These are phyloP conservation scores for Claviceps paspali DNA, from an alignment of 2,329 filamentous ascomycete species.

Conservation along the genomic window DNA sequence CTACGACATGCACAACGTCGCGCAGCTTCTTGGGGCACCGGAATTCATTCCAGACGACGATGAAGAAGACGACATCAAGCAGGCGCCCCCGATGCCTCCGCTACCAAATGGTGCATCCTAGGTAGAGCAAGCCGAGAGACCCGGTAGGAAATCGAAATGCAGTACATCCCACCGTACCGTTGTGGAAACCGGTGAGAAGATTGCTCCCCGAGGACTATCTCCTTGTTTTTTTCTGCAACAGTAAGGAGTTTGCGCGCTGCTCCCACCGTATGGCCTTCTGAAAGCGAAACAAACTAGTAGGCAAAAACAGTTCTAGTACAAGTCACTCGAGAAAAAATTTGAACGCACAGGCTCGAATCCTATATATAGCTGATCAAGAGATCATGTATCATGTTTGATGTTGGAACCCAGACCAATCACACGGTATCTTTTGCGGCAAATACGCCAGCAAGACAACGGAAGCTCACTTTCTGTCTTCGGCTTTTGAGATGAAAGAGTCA, in stretches of 20 bases:
- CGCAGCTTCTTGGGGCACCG: constrained; percentile 66
- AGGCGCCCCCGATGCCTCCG: constrained; percentile 26
- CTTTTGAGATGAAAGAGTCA: neutral
- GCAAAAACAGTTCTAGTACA: no score
- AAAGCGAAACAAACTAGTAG: no score
- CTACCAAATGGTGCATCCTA: constrained; percentile 26
- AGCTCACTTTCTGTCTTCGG: neutral
- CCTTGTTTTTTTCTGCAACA: neutral
- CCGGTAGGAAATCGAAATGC: neutral
- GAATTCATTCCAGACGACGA: constrained; percentile 50
- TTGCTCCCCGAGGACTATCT: neutral
- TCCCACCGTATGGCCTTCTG: no score
- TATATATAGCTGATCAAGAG: no score
- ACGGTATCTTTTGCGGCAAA: neutral
- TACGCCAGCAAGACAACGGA: neutral
- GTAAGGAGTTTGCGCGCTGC: neutral
- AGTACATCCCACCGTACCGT: neutral
- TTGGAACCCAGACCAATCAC: constrained; percentile 1
- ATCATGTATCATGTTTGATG: constrained; percentile 1
- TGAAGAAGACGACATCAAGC: constrained; percentile 18
- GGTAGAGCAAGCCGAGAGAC: neutral
- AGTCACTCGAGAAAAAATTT: neutral
- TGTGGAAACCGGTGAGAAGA: neutral
- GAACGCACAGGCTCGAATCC: neutral
- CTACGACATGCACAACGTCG: constrained; percentile 97